Evolutionary conservation across 352 stramenopile genomes (phyloP).

Genomic region (Plasmopara viticola): DNA sequence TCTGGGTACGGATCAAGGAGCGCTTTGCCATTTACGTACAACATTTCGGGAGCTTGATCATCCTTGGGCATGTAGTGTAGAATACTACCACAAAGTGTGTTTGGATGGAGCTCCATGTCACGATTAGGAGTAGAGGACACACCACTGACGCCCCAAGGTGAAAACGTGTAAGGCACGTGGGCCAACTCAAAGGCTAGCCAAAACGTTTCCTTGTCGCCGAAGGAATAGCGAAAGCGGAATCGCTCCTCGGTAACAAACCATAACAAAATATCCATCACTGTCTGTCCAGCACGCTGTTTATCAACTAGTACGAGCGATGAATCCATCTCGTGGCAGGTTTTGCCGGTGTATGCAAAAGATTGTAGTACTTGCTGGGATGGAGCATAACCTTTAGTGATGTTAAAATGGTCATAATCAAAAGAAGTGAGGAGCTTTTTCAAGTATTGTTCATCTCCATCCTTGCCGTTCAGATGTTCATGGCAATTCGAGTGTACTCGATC

Average conservation of each 20-base stretch:
- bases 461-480: slow-evolving; percentile 16
- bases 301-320: slow-evolving; percentile 18
- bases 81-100: slow-evolving; percentile 21
- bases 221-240: slow-evolving; percentile 21
- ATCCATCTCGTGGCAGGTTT: slow-evolving; percentile 23
- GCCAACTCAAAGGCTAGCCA: slow-evolving; percentile 20
- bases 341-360: slow-evolving; percentile 16
- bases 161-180: slow-evolving; percentile 17
- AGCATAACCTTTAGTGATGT: slow-evolving; percentile 9
- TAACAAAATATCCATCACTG: slow-evolving; percentile 16
- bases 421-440: slow-evolving; percentile 13
- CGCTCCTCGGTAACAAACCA: slow-evolving; percentile 23
- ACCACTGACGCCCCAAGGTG: slow-evolving; percentile 17
- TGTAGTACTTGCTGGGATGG: slow-evolving; percentile 8
- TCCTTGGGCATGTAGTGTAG: slow-evolving; percentile 18
- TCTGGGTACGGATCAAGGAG: slow-evolving; percentile 17
- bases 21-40: slow-evolving; percentile 23
- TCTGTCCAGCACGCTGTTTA: slow-evolving; percentile 12
- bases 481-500: slow-evolving; percentile 18
- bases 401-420: slow-evolving; percentile 19
- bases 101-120: slow-evolving; percentile 17
- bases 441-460: slow-evolving; percentile 12
- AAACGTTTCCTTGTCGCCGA: slow-evolving; percentile 23
- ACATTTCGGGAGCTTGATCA: slow-evolving; percentile 10
- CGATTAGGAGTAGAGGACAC: slow-evolving; percentile 16